Evolutionary conservation across 2,329 filamentous ascomycete species (phyloP), one percentile per base, ranked within the genome.

Genomic region (Xylariaceae sp.): DNA sequence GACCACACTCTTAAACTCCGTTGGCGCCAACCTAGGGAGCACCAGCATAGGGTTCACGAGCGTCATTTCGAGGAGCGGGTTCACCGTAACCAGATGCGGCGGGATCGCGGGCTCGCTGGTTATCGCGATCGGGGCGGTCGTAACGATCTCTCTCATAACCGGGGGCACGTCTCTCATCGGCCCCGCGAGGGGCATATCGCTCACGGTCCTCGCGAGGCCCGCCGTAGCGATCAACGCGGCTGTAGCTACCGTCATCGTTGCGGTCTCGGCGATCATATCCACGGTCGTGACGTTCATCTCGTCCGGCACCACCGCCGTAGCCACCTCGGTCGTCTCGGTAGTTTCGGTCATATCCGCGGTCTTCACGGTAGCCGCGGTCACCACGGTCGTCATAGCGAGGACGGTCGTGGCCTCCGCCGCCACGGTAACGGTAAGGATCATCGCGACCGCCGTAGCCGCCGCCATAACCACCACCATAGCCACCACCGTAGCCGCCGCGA

Each of bases 371-470:
- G 59, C 76, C 73, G 58, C 78, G 77, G 51, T 77, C 75, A 65
- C 72, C 71, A 66, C 82, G 80, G 61, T 72, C 70, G 0, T 73
- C 71, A 47, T 71, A 66, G 41, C 68, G 66, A 58, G 75, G 73
- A 37, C 75, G 74, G 51, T 74, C 72, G 51, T 75, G 71, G 39
- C 79, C 76, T 62, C 84, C 58, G 11, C 61, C 82, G 64, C 86
- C 83, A 65, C 86, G 75, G 61, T 79, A 82, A 74, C 74, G 81
- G 74, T 85, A 84, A 53, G 80, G 77, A 62, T 85, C 82, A 61
- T 85, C 82, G 73, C 75, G 67, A 61, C 73, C 76, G 62, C 83
- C 80, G 63, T 82, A 82, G 60, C 84, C 64, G 13, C 62, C 62
- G n/a, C 56, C 55, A 41, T 59, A 57, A 3, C 63, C 82, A 64